Evolutionary conservation across 2,329 filamentous ascomycete species (phyloP), one percentile per base, ranked within the genome.

Genomic region (Ascochyta lentis): DNA sequence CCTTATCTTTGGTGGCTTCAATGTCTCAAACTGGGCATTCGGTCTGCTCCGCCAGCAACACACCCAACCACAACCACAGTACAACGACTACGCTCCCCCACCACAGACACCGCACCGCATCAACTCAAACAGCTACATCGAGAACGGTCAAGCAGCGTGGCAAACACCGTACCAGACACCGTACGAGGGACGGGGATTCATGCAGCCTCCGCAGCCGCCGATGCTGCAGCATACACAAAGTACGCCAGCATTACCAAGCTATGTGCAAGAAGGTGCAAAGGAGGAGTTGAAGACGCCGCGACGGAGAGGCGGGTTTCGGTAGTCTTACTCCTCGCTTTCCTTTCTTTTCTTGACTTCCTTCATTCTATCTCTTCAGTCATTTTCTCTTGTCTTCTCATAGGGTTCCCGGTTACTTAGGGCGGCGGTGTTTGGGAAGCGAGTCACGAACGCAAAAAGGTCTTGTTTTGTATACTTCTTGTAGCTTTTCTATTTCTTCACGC

Each of bases 1-100:
- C 45, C 53, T 83, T 48, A 73, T 83, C 50, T 80, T 83, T 57
- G 78, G 78, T 42, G 80, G 81, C 63, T 81, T 86, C 47, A 80
- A 82, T 39, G 77, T 84, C 56, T 83, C 82, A 52, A 88, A 88
- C 69, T 80, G 84, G 71, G 84, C 84, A 2, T 86, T 87, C 69
- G 80, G 80, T 54, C 79, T 83, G 47, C 81, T 86, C 63, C 76
- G 81, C 55, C 74, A 78, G 53, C 79, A 80, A 60, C 59, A 65
- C 27, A 47, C 61, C 10, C 62, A 66, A 31, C 50, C 55, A 0
- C 63, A 61, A 8, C 49, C 54, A 19, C 61, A 63, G 24, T 51
- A 68, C 35, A 31, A 64, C 54, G 58, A 71, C 49, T 59, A 69
- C 51, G 55, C 54, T 46, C 54, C 60, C 9, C 53, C 54, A 12